These are phyloP conservation scores for Coemansia sp. DNA, from an alignment of 192 early-diverging fungal genomes.

Conservation along the genomic window DNA sequence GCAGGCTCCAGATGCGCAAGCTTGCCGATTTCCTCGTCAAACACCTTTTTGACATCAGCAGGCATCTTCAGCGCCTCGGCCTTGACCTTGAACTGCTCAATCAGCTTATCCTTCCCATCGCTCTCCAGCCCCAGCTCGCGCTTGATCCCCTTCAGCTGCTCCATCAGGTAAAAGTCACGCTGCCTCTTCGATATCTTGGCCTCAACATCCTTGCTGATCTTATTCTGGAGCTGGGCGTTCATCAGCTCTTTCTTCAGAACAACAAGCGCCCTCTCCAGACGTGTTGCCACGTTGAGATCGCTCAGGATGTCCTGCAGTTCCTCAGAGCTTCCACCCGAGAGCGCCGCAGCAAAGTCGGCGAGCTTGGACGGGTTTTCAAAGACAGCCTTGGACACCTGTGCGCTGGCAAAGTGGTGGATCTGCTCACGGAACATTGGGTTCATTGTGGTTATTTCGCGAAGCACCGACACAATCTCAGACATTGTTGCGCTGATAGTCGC, in stretches of 20 bases:
- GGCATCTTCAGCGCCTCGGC: slow-evolving; percentile 87
- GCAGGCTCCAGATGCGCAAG: slow-evolving; percentile 90
- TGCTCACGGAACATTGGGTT: slow-evolving; percentile 98
- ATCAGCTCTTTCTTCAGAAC: slow-evolving; percentile 97
- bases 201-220: slow-evolving; percentile 97
- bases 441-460: slow-evolving; percentile 93
- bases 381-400: slow-evolving; percentile 91
- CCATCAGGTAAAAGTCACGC: slow-evolving; percentile 99
- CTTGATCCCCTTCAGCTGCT: slow-evolving; percentile 99
- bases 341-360: slow-evolving; percentile 97
- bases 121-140: slow-evolving; percentile 96
- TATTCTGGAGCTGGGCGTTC: slow-evolving; percentile 96
- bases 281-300: slow-evolving; percentile 82
- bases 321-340: slow-evolving; percentile 87
- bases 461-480: slow-evolving; percentile 92
- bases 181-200: slow-evolving; percentile 95
- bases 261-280: slow-evolving; percentile 87
- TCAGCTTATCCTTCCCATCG: slow-evolving; percentile 98
- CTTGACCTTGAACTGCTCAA: slow-evolving; percentile 90
- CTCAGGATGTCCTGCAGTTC: slow-evolving; percentile 94
- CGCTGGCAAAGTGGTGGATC: slow-evolving; percentile 95
- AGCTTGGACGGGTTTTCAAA: slow-evolving; percentile 93
- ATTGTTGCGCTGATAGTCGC: slow-evolving; percentile 87
- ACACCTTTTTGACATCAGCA: slow-evolving; percentile 86
- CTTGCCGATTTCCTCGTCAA: slow-evolving; percentile 97